Percentiles rank a stretch among this genome's conserved stretches.
Evolutionary conservation across 1,139 yeast species (phyloP).

Genomic region (Geotrichum reessii): DNA sequence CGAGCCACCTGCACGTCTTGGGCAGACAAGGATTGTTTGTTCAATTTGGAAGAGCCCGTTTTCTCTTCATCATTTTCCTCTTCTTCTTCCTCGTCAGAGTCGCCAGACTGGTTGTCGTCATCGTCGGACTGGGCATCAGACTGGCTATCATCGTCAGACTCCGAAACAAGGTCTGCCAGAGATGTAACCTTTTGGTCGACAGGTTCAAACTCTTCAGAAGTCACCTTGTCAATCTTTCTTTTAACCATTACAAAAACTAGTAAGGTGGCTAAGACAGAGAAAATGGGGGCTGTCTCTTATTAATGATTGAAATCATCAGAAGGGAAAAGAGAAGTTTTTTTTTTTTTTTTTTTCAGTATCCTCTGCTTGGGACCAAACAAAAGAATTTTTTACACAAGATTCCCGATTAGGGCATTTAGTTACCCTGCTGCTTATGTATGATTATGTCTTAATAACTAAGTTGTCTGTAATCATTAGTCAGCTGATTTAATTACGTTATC

Average conservation of each 20-base stretch:
- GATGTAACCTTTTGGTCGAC: background rate
- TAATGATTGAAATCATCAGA: background rate
- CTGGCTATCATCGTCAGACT: conserved; percentile 9
- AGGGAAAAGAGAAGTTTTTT: conserved; percentile 7
- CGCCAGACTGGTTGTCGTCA: conserved; percentile 7
- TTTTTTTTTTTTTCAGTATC: background rate
- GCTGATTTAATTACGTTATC: background rate
- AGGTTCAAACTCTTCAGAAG: background rate
- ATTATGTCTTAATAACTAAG: background rate
- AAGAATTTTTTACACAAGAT: conserved; percentile 1
- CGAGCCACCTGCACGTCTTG: conserved; percentile 88
- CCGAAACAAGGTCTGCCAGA: conserved; percentile 13
- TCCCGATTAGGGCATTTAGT: conserved; percentile 11
- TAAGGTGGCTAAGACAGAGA: background rate
- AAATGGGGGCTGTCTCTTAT: background rate
- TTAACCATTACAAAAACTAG: conserved; percentile 5
- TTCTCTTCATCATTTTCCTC: conserved; percentile 36
- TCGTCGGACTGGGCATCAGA: background rate
- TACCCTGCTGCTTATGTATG: conserved; percentile 4
- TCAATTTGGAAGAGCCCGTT: conserved; percentile 31
- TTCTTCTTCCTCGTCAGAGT: conserved; percentile 24
- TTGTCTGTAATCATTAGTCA: background rate
- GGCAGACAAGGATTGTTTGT: conserved; percentile 42
- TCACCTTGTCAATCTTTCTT: conserved; percentile 15
- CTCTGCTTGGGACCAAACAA: background rate